Evolutionary conservation across 1,139 yeast genomes (phyloP), one percentile per base, ranked within the genome.

Genomic region (Candida freyschussii): DNA sequence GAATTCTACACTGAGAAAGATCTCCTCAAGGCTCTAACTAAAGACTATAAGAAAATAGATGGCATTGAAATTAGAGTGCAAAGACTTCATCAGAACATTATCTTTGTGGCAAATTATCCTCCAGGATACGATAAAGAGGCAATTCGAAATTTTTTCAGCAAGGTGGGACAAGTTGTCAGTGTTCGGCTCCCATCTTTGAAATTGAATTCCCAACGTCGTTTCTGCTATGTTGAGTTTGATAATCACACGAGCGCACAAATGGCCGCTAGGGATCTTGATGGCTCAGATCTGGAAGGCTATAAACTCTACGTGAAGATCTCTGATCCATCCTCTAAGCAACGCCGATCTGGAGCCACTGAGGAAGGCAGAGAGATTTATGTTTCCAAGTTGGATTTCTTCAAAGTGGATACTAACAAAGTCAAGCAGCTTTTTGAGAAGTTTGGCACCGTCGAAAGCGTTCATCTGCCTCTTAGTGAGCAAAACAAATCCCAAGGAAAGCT

Each of bases 101-200:
- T 82, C 0, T 82, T 80, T 74, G 77, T 76, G 3, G 73, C 93
- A 0, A 85, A 85, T 48, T 85, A 72, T 47, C 87, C 94, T 0
- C 80, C 87, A 1, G 52, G 62, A 1, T 70, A 57, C 46, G 63
- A 67, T 0, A 65, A 64, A 25, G 58, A 56, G 0, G 57, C 66
- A 8, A 37, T 86, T 0, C 47, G 52, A 13, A 44, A 52, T 0
- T 27, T 72, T n/a, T 79, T 84, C 48, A 41, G 52, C 0, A 35
- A 55, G 5, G 54, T 53, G 31, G 85, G 85, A 0, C 53, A 56
- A 0, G 55, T 78, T 1, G 38, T 52, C 0, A 72, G 75, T 36
- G 60, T 80, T 1, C 61, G 96, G 32, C 64, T 84, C 26, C 96
- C 96, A 0, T 72, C 82, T 0, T 71, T 80, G 40, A 67, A 68